Evolutionary conservation across 2,329 filamentous ascomycete species (phyloP), one percentile per base, ranked within the genome.

Genomic region (Neofusicoccum parvum): DNA sequence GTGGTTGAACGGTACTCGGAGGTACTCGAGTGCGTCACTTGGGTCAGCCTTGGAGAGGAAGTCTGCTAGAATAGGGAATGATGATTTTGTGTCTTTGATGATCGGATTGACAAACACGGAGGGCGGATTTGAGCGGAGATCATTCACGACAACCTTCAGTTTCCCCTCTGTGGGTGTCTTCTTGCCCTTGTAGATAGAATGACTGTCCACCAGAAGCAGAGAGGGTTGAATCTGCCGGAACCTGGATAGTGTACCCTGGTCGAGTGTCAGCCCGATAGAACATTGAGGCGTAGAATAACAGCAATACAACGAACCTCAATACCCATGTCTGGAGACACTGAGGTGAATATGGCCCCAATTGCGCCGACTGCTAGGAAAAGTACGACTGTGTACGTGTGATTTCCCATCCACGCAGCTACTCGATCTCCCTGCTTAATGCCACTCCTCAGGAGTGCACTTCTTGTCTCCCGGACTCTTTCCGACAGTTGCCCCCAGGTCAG

Each of bases 331-430:
- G 80, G 79, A n/a, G 75, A 73, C 67, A 82, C 80, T 11, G 74
- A 79, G 1, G 79, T 80, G 71, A 79, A 82, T 50, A 81, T 78
- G 4, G 78, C 80, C 5, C 79, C 80, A 27, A 82, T 76, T 15
- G 75, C 76, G 3, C 79, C 78, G 23, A 72, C 72, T 10, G 79
- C 80, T 50, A 82, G 73, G 59, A 80, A 80, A 6, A 81, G 68
- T 0, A 79, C 75, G 67, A 81, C 74, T 0, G 77, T 77, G 73
- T 78, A 79, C 7, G 80, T 74, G 36, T 78, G 80, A 12, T 79
- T 81, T 7, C 78, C 78, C 41, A 81, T 79, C 5, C 81, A 70
- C 2, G 79, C 80, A 39, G 74, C 78, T 2, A 80, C 74, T 20
- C 77, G 70, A 64, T 81, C 78, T 39, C 75, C 75, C 67, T 77